Percentiles rank a stretch among this genome's conserved stretches.
Evolutionary conservation across 2,329 filamentous ascomycete species (phyloP).

Genomic region (Clarireedia monteithiana): DNA sequence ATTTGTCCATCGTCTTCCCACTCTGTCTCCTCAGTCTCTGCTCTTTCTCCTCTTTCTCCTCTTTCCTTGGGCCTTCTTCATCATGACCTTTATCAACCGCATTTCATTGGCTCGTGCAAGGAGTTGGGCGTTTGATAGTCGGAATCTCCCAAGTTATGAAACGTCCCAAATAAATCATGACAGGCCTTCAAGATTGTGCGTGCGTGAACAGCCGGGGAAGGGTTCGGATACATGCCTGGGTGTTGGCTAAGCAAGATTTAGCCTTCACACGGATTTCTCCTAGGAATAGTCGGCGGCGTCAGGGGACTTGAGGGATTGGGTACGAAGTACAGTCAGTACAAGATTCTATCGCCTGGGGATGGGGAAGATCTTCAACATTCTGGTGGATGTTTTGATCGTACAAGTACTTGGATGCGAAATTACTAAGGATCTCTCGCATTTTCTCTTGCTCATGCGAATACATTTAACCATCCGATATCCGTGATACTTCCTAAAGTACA

Average conservation of each 20-base stretch:
- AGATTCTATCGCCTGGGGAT: too few species aligned
- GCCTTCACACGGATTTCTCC: too few species aligned
- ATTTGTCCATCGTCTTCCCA: neutral
- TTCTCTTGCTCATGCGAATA: too few species aligned
- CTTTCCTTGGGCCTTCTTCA: neutral
- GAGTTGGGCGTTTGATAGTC: conserved; percentile 3
- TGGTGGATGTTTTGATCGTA: too few species aligned
- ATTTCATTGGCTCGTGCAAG: neutral
- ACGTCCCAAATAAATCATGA: neutral
- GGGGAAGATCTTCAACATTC: too few species aligned
- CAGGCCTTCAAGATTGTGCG: neutral
- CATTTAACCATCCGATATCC: too few species aligned
- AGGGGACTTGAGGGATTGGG: neutral
- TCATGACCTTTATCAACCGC: neutral
- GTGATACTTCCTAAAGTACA: too few species aligned
- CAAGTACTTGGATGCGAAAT: too few species aligned
- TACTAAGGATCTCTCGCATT: too few species aligned
- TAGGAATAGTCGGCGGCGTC: neutral
- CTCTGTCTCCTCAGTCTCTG: neutral
- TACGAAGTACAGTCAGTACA: too few species aligned
- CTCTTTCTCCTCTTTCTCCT: neutral
- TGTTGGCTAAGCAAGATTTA: too few species aligned
- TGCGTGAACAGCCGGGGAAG: neutral
- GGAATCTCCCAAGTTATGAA: neutral
- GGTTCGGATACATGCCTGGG: neutral